Evolutionary conservation across 108 stramenopile species (phyloP).

Genomic region (Fragilariopsis cylindrus): DNA sequence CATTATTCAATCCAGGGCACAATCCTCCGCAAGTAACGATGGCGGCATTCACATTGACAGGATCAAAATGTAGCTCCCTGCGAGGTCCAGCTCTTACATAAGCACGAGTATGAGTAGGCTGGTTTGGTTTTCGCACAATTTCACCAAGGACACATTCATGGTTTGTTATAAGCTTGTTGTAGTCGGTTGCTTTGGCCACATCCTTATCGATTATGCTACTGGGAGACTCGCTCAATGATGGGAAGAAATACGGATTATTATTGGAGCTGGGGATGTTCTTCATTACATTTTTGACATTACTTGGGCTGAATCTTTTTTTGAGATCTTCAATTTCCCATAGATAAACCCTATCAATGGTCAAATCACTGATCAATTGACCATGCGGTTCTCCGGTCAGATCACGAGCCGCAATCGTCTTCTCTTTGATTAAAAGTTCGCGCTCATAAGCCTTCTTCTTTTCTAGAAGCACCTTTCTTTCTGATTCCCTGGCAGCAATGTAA

Average conservation of each 20-base stretch:
- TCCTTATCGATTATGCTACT: constrained; percentile 22
- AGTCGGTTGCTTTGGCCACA: constrained; percentile 34
- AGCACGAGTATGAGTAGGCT: constrained; percentile 43
- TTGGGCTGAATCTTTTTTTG: constrained; percentile 51
- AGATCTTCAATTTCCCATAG: constrained; percentile 84
- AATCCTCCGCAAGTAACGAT: constrained; percentile 95
- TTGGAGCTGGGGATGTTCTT: constrained; percentile 18
- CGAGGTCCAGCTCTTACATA: constrained; percentile 92
- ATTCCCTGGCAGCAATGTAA: constrained; percentile 12
- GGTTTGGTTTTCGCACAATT: constrained; percentile 74
- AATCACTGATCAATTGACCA: constrained; percentile 55
- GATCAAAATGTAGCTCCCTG: constrained; percentile 85
- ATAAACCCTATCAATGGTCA: constrained; percentile 57
- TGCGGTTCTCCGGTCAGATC: constrained; percentile 43
- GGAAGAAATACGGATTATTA: constrained; percentile 36
- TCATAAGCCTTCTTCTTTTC: constrained; percentile 42
- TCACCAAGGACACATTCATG: constrained; percentile 87
- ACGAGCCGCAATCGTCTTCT: constrained; percentile 39
- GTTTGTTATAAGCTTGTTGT: constrained; percentile 84
- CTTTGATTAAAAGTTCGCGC: constrained; percentile 41
- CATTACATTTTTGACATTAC: constrained; percentile 43
- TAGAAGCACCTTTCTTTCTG: constrained; percentile 11
- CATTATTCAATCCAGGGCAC: constrained; percentile 97
- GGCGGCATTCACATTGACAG: constrained; percentile 86
- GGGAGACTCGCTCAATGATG: constrained; percentile 24